phyloP scores from a whole-genome alignment of 768 basidiomycete genomes.

The Kwoniella sp. region DNA sequence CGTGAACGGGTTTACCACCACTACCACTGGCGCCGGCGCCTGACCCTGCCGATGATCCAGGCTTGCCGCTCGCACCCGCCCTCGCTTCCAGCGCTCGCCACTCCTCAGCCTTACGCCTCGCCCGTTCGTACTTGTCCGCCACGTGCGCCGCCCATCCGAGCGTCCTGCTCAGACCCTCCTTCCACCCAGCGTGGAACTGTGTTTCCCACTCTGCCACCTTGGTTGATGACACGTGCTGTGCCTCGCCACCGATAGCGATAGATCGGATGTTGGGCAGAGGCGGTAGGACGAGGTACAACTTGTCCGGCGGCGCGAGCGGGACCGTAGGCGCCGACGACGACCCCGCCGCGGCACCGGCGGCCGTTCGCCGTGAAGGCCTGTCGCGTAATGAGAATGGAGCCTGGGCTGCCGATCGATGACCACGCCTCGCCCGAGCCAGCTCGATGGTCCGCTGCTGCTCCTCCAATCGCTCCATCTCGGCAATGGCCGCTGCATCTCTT shows the following conservation, averaged over 20 bases:
- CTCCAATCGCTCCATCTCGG: constrained; percentile 3
- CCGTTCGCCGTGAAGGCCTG: constrained; percentile 25
- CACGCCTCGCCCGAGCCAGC: constrained; percentile 30
- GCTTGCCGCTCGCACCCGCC: not conserved
- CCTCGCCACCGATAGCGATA: constrained; percentile 48
- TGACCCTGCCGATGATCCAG: not conserved
- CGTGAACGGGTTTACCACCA: constrained; percentile 17
- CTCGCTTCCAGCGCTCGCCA: constrained; percentile 28
- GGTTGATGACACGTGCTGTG: constrained; percentile 17
- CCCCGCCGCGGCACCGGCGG: constrained; percentile 8
- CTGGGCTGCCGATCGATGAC: constrained; percentile 45
- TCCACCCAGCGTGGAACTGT: constrained; percentile 47
- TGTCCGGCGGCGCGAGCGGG: constrained; percentile 32
- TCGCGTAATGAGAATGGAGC: constrained; percentile 48
- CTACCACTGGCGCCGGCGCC: not conserved
- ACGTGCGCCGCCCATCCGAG: constrained; percentile 46
- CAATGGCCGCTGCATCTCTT: constrained; percentile 12
- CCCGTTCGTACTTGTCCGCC: constrained; percentile 47
- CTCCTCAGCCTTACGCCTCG: constrained; percentile 40
- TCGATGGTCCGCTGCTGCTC: constrained; percentile 23
- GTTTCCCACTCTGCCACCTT: constrained; percentile 42
- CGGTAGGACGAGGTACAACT: constrained; percentile 46
- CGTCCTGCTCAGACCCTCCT: constrained; percentile 41
- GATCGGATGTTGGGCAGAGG: constrained; percentile 42
- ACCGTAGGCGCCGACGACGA: constrained; percentile 17